Conservation (phyloP, 1,284 basidiomycete species). For the Microbotryum intermedium region DNA sequence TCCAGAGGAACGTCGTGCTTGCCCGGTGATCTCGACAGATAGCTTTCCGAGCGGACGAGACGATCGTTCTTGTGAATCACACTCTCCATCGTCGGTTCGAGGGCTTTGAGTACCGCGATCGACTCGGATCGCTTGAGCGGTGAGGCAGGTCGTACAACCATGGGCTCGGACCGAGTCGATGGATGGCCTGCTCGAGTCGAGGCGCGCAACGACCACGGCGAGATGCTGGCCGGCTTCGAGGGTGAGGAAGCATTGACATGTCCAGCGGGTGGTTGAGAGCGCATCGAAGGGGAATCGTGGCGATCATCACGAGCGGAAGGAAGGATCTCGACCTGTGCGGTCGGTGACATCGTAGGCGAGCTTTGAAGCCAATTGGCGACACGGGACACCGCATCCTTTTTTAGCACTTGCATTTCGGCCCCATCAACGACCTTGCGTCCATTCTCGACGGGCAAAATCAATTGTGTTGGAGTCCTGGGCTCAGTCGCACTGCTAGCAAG, state of each 20-base stretch:
- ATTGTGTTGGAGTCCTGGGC: background rate
- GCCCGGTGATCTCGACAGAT: background rate
- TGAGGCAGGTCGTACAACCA: no score
- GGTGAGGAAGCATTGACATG: background rate
- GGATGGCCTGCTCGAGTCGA: background rate
- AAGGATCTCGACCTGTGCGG: no score
- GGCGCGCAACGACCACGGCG: background rate
- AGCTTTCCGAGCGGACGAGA: background rate
- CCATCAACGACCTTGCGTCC: conserved; percentile 22
- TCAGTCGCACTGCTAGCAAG: background rate
- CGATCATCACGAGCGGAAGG: no score
- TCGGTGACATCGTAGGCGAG: no score
- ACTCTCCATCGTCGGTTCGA: no score
- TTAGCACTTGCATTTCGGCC: conserved; percentile 14
- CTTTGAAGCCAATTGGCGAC: conserved; percentile 12
- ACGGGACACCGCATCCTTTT: conserved; percentile 12
- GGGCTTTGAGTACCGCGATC: no score
- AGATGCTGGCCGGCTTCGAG: background rate
- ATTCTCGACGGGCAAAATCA: background rate
- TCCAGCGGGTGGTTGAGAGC: no score
- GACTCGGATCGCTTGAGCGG: no score
- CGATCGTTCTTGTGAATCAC: background rate
- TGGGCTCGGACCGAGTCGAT: no score
- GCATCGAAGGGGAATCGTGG: no score
- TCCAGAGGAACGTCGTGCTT: background rate